Evolutionary conservation across 768 basidiomycete species (phyloP).

Genomic region (Mycena galericulata): DNA sequence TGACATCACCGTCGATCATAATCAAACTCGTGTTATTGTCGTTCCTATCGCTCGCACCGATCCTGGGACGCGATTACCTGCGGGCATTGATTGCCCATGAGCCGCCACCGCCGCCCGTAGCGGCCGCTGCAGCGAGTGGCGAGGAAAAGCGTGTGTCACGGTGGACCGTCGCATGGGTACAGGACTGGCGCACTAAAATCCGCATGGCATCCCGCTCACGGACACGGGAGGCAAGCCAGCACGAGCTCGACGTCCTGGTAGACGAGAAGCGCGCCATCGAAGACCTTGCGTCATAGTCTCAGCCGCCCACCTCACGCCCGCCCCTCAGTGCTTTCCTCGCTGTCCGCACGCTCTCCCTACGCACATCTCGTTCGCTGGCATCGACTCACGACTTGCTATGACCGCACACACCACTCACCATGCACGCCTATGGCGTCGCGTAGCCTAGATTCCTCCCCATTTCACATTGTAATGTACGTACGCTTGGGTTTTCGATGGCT

Average conservation of each 20-base stretch:
- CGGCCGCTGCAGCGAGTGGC: constrained; percentile 15
- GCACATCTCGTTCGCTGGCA: constrained; percentile 12
- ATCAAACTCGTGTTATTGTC: constrained; percentile 87
- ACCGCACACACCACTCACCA: constrained; percentile 4
- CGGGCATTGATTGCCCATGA: constrained; percentile 63
- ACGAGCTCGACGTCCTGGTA: constrained; percentile 63
- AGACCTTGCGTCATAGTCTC: constrained; percentile 35
- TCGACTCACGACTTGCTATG: constrained; percentile 6
- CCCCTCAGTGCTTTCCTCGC: neutral
- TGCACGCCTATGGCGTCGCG: constrained; percentile 9
- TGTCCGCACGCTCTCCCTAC: neutral
- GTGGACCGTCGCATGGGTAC: constrained; percentile 71
- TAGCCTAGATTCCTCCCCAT: constrained; percentile 29
- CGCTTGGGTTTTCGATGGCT: constrained; percentile 15
- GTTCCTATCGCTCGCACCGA: constrained; percentile 87
- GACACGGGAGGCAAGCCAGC: constrained; percentile 57
- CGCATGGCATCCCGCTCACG: constrained; percentile 64
- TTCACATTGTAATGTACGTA: constrained; percentile 22
- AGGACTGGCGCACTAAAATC: constrained; percentile 74
- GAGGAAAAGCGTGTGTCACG: constrained; percentile 53
- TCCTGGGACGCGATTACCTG: constrained; percentile 78
- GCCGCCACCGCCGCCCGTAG: constrained; percentile 26
- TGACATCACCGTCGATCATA: constrained; percentile 86
- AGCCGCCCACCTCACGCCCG: neutral
- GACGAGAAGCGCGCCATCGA: constrained; percentile 67